Percentiles rank a stretch among this genome's conserved stretches.
Conservation (phyloP, 352 stramenopile genomes). For the Phytopythium mirpurense region DNA sequence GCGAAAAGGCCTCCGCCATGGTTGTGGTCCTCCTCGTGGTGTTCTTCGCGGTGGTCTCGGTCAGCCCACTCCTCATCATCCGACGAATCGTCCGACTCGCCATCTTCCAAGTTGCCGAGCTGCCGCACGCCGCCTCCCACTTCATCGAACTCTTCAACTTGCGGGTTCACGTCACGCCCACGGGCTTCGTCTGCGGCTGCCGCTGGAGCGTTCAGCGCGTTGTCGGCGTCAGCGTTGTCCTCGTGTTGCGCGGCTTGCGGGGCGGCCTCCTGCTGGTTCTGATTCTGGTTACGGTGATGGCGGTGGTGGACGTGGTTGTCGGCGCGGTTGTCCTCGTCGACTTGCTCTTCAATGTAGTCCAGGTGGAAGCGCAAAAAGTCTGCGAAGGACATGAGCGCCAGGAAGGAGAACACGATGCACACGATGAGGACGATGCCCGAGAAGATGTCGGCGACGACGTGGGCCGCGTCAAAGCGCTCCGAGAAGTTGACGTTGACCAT, state of each 20-base stretch:
- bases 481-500: slow-evolving; percentile 85
- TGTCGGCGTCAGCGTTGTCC: not conserved
- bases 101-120: slow-evolving; percentile 35
- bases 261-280: slow-evolving; percentile 16
- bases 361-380: slow-evolving; percentile 91
- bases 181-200: not conserved
- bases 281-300: too few relatives aligned
- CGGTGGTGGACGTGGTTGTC: slow-evolving; percentile 9
- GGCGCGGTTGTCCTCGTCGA: slow-evolving; percentile 26
- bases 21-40: not conserved
- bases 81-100: slow-evolving; percentile 43
- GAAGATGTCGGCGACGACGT: slow-evolving; percentile 84
- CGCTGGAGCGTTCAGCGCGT: not conserved
- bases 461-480: slow-evolving; percentile 62
- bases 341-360: slow-evolving; percentile 75
- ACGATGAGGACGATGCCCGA: slow-evolving; percentile 88
- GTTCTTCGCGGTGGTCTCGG: slow-evolving; percentile 23
- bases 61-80: slow-evolving; percentile 44
- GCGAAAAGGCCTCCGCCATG: slow-evolving; percentile 13
- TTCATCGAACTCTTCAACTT: slow-evolving; percentile 28
- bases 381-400: slow-evolving; percentile 93
- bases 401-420: slow-evolving; percentile 92
- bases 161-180: slow-evolving; percentile 22
- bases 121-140: slow-evolving; percentile 20
- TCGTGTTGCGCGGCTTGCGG: not conserved